These are phyloP conservation scores for Crithidia sp. DNA, from an alignment of 208 protist species.

Conservation along the genomic window DNA sequence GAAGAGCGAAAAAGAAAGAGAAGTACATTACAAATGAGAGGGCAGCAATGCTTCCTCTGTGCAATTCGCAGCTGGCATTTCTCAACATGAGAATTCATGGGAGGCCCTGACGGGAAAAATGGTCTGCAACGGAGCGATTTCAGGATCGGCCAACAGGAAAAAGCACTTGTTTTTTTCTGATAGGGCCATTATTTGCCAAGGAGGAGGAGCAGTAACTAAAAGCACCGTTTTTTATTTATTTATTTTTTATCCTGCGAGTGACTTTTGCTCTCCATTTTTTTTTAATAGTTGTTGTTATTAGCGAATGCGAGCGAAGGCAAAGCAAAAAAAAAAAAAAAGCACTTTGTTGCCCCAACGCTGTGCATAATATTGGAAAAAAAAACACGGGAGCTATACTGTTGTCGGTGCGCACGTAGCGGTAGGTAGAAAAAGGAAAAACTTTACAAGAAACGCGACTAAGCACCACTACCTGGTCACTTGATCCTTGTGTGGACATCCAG, in stretches of 20 bases:
- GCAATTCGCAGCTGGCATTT: background rate
- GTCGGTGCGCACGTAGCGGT: background rate
- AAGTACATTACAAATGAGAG: constrained; percentile 9
- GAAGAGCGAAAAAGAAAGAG: background rate
- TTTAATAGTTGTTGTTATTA: too few relatives aligned
- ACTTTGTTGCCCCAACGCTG: too few relatives aligned
- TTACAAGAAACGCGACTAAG: background rate
- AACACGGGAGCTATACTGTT: background rate
- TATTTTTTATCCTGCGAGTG: constrained; percentile 2
- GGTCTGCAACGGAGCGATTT: too few relatives aligned
- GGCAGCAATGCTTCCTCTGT: background rate
- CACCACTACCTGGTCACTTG: too few relatives aligned
- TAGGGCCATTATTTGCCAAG: background rate
- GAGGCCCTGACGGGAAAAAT: background rate
- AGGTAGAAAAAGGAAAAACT: constrained; percentile 3
- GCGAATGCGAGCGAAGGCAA: too few relatives aligned
- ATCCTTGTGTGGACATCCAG: too few relatives aligned
- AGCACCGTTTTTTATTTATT: constrained; percentile 4
- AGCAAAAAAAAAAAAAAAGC: too few relatives aligned
- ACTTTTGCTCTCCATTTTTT: background rate
- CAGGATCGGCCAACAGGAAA: background rate
- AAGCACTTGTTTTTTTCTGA: background rate
- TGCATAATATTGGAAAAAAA: background rate
- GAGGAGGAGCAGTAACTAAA: too few relatives aligned
- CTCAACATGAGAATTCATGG: background rate